Conservation (phyloP, 352 stramenopile species). For the Phytopythium montanum region DNA sequence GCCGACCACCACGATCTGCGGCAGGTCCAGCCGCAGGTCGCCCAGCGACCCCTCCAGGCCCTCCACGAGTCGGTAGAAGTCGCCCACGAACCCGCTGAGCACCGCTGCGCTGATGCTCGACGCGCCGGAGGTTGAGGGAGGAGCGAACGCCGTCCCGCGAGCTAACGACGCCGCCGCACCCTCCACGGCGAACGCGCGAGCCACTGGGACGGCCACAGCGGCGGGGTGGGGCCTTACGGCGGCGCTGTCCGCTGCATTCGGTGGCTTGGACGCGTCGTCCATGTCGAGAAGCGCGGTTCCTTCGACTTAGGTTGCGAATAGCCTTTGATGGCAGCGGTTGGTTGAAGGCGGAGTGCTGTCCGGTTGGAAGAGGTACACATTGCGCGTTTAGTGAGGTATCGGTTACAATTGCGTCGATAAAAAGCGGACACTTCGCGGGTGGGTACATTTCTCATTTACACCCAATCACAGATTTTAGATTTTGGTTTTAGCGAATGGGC, state of each 20-base stretch:
- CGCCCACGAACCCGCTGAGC: constrained; percentile 24
- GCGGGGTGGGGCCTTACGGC: not conserved
- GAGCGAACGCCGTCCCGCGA: not conserved
- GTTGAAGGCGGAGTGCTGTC: too few species aligned
- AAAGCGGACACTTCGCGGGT: too few species aligned
- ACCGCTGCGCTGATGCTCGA: constrained; percentile 22
- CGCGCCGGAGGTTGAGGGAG: not conserved
- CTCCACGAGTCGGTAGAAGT: constrained; percentile 29
- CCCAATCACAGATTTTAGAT: too few species aligned
- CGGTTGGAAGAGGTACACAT: too few species aligned
- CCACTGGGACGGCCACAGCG: not conserved
- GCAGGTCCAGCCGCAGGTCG: constrained; percentile 18
- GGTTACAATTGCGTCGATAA: too few species aligned
- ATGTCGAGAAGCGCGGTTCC: too few species aligned
- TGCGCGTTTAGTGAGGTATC: too few species aligned
- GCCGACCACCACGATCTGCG: constrained; percentile 41
- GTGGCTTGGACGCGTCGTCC: not conserved
- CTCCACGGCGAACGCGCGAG: not conserved
- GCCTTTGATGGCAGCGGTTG: not conserved
- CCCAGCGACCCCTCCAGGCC: constrained; percentile 11
- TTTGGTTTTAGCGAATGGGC: too few species aligned
- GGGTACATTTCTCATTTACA: too few species aligned
- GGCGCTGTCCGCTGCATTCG: not conserved
- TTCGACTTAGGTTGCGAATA: not conserved
- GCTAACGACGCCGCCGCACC: not conserved